Evolutionary conservation across 2,329 filamentous ascomycete genomes (phyloP).

Genomic region (Hypoxylon sp.): DNA sequence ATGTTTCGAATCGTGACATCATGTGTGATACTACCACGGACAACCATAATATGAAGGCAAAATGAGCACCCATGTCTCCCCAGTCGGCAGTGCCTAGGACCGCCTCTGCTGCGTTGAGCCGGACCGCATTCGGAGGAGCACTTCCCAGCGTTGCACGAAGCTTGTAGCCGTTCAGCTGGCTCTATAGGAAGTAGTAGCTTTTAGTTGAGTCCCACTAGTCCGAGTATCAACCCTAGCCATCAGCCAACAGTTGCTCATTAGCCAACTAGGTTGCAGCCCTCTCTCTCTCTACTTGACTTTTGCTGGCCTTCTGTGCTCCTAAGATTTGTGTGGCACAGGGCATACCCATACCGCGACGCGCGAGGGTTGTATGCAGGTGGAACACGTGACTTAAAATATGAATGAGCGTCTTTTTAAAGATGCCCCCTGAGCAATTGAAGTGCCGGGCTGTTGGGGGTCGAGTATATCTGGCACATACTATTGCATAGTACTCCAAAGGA

Average conservation of each 20-base stretch:
- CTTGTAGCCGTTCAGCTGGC: slow-evolving; percentile 50
- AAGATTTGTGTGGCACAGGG: slow-evolving; percentile 27
- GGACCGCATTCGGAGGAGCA: slow-evolving; percentile 49
- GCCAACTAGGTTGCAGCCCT: slow-evolving; percentile 19
- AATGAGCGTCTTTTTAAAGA: slow-evolving; percentile 26
- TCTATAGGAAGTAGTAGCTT: slow-evolving; percentile 35
- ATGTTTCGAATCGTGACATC: slow-evolving; percentile 50
- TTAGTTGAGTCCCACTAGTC: slow-evolving; percentile 35
- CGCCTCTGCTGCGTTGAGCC: slow-evolving; percentile 47
- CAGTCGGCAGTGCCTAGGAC: slow-evolving; percentile 38
- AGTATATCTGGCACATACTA: slow-evolving; percentile 34
- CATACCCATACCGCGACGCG: slow-evolving; percentile 39
- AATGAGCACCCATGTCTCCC: slow-evolving; percentile 40
- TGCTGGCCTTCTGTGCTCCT: slow-evolving; percentile 19
- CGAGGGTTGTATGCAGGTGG: slow-evolving; percentile 40
- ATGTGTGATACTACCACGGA: slow-evolving; percentile 49
- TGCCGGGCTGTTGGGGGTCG: slow-evolving; percentile 36
- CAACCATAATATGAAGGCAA: slow-evolving; percentile 41
- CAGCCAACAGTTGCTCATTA: slow-evolving; percentile 26
- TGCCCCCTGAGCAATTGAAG: slow-evolving; percentile 27
- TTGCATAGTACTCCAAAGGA: slow-evolving; percentile 41
- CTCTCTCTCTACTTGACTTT: slow-evolving; percentile 23
- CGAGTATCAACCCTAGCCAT: slow-evolving; percentile 19
- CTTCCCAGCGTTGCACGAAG: slow-evolving; percentile 49
- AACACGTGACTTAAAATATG: slow-evolving; percentile 38